A percentile compares a stretch with the other conserved stretches of the same genome.
Evolutionary conservation across 768 basidiomycete species (phyloP).

Genomic region (Trametes sanguinea): DNA sequence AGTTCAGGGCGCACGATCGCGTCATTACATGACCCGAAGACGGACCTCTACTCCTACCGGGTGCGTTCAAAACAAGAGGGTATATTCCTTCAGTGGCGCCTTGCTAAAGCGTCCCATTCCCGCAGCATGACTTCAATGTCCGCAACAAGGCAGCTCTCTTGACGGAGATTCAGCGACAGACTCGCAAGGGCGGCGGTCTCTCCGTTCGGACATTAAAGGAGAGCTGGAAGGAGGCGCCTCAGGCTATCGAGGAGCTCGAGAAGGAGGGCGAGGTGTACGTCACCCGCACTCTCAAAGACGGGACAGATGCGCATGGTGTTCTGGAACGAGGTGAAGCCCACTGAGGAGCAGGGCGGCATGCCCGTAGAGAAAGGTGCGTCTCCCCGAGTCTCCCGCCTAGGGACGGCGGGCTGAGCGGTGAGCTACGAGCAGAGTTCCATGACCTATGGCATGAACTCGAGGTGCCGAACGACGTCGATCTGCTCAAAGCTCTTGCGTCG

Average conservation of each 20-base stretch:
- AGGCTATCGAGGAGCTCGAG: conserved; percentile 86
- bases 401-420: not conserved
- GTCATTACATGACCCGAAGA: conserved; percentile 80
- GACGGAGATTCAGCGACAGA: conserved; percentile 83
- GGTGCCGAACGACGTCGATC: conserved; percentile 84
- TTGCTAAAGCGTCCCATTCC: not conserved
- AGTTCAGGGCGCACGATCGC: conserved; percentile 80
- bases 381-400: not conserved
- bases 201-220: conserved; percentile 84
- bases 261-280: conserved; percentile 86
- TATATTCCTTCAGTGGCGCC: not conserved
- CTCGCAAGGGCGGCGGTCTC: conserved; percentile 81
- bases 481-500: conserved; percentile 73
- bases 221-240: conserved; percentile 86
- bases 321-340: conserved; percentile 86
- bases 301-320: conserved; percentile 83
- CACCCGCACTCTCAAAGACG: conserved; percentile 83
- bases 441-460: conserved; percentile 86
- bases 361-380: conserved; percentile 77
- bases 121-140: conserved; percentile 83
- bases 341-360: conserved; percentile 67
- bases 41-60: conserved; percentile 84
- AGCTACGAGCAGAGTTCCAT: conserved; percentile 65
- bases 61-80: conserved; percentile 41
- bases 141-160: conserved; percentile 81